Conservation (phyloP, 345 rosid species). For the Heritiera fomes region DNA sequence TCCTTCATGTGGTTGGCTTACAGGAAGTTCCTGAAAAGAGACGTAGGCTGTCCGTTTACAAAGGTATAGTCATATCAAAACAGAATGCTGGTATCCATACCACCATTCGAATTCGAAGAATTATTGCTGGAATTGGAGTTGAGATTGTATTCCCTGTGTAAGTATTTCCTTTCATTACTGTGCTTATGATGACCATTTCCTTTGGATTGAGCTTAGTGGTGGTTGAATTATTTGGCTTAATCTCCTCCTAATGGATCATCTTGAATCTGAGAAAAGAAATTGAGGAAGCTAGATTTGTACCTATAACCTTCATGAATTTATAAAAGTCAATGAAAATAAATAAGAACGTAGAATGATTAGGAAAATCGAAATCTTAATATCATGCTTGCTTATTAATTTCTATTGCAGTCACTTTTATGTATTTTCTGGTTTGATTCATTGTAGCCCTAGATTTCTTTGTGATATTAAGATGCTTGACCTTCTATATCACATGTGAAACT, state of each 20-base stretch:
- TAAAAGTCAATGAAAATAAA: neutral
- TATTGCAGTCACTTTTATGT: too few species aligned
- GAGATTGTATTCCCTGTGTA: conserved; percentile 25
- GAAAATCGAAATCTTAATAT: neutral
- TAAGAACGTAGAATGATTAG: neutral
- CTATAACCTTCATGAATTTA: neutral
- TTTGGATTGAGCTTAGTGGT: neutral
- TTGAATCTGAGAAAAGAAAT: conserved; percentile 6
- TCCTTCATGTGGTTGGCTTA: conserved; percentile 27
- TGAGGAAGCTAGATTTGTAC: neutral
- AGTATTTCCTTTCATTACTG: neutral
- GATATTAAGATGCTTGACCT: neutral
- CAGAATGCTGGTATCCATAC: conserved; percentile 92
- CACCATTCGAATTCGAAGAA: conserved; percentile 78
- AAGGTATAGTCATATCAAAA: conserved; percentile 81
- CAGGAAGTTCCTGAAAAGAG: conserved; percentile 82
- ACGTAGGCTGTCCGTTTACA: conserved; percentile 76
- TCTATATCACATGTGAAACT: neutral
- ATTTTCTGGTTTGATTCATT: too few species aligned
- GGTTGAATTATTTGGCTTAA: neutral
- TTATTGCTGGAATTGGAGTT: conserved; percentile 62
- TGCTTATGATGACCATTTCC: neutral
- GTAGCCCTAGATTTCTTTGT: neutral
- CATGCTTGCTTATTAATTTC: too few species aligned
- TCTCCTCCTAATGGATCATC: neutral